Evolutionary conservation across 805 yeast species (phyloP), one percentile per base, ranked within the genome.

Genomic region (Wickerhamia fluorescens): DNA sequence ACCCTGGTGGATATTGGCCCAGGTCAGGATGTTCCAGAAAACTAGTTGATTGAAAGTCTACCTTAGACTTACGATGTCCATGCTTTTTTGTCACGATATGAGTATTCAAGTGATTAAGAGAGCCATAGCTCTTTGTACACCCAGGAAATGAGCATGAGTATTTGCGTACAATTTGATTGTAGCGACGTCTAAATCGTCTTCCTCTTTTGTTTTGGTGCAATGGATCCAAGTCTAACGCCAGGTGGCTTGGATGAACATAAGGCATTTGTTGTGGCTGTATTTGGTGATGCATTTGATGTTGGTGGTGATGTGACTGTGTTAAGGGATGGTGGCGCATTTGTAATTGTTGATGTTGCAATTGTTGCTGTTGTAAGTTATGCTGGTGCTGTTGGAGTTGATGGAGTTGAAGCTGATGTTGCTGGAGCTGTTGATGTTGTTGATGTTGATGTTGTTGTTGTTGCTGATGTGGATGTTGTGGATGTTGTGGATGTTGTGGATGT

Each of bases 1-100:
- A 17, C 20, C 24, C 8, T 10, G 19, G 18, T n/a, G n/a, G 12
- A 20, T n/a, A 25, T n/a, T 16, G 12, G 28, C 13, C 18, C 21
- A 16, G 28, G 19, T 4, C 22, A 10, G 14, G 28, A 13, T 7
- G 12, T 10, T n/a, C 29, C 29, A 18, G 20, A 18, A 18, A 18
- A 18, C 10, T 8, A 7, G 20, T 8, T 10, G 20, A 8, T 18
- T 58, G 61, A 41, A 58, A 62, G 34, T 62, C 67, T 12, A 58
- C 57, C 36, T 61, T 62, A 16, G 58, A 50, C 40, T 60, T 60
- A 20, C 68, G 44, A 28, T 49, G 57, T n/a, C 68, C 68, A 36
- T 62, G 68, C 25, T 58, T 62, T 35, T 62, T 61, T 36, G 67
- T 60, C 16, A 62, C 67, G 4, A 62, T 61, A 40, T 62, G 68